phyloP scores from a whole-genome alignment of 176 grass and related monocot genomes.

The Triticum urartu region DNA sequence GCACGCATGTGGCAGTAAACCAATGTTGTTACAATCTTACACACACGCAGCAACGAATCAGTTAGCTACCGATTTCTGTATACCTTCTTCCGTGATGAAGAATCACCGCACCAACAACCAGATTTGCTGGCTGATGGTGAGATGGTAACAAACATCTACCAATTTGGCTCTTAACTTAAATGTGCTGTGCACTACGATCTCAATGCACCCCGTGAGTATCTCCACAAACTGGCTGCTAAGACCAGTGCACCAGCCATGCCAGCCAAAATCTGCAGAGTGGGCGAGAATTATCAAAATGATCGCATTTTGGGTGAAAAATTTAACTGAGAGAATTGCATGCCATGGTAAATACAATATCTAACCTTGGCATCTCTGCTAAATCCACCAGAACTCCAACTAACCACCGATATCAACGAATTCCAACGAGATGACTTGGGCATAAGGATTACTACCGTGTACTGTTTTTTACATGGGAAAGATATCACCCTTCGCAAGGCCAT shows the following conservation, averaged over 20 bases:
- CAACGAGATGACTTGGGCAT: slow-evolving; percentile 81
- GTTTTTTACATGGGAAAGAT: slow-evolving; percentile 87
- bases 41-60: slow-evolving; percentile 34
- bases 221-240: slow-evolving; percentile 82
- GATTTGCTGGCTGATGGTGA: background rate
- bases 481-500: slow-evolving; percentile 78
- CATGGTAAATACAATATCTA: slow-evolving; percentile 14
- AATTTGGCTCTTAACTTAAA: slow-evolving; percentile 20
- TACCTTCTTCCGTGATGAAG: slow-evolving; percentile 20
- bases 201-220: slow-evolving; percentile 69
- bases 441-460: slow-evolving; percentile 93
- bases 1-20: slow-evolving; percentile 11
- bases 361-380: slow-evolving; percentile 88
- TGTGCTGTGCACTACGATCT: slow-evolving; percentile 49
- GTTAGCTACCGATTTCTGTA: slow-evolving; percentile 35
- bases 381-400: slow-evolving; percentile 55
- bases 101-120: slow-evolving; percentile 9
- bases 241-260: slow-evolving; percentile 77
- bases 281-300: slow-evolving; percentile 19
- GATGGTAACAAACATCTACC: slow-evolving; percentile 13
- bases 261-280: slow-evolving; percentile 69
- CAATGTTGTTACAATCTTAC: slow-evolving; percentile 27
- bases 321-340: background rate
- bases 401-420: slow-evolving; percentile 59
- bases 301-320: background rate